Conservation (phyloP, 78 protist species). For the Isochrysis galbana region DNA sequence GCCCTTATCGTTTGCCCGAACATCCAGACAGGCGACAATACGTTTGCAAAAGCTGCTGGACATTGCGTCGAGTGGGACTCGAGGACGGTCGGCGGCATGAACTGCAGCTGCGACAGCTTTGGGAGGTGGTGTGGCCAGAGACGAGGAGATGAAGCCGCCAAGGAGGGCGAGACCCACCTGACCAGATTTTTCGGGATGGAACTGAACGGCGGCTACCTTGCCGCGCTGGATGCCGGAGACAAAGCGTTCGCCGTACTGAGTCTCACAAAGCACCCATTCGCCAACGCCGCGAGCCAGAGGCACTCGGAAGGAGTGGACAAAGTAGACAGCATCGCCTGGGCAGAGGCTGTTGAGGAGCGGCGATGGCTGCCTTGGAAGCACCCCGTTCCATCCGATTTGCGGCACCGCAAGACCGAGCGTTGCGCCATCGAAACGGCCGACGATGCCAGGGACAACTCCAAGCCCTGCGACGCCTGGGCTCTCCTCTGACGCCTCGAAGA, state of each 20-base stretch:
- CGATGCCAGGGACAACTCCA: slow-evolving; percentile 53
- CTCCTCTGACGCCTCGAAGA: slow-evolving; percentile 61
- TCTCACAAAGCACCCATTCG: not conserved
- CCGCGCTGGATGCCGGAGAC: slow-evolving; percentile 44
- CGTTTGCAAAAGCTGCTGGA: slow-evolving; percentile 11
- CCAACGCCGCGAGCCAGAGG: not conserved
- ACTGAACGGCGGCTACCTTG: slow-evolving; percentile 63
- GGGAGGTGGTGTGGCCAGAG: not conserved
- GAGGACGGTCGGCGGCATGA: not conserved
- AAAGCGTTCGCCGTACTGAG: slow-evolving; percentile 49
- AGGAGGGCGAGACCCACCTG: slow-evolving; percentile 43
- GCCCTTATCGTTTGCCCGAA: slow-evolving; percentile 77
- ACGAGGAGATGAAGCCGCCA: not conserved
- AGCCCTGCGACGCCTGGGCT: slow-evolving; percentile 59
- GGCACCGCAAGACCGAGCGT: slow-evolving; percentile 51
- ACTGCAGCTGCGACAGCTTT: not conserved
- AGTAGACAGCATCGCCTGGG: slow-evolving; percentile 38
- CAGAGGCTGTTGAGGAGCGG: not conserved
- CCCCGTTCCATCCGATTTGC: slow-evolving; percentile 77
- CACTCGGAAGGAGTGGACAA: slow-evolving; percentile 67
- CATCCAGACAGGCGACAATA: slow-evolving; percentile 76
- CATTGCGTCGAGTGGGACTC: not conserved
- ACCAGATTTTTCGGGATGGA: slow-evolving; percentile 78
- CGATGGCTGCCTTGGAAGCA: not conserved
- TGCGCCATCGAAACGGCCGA: not conserved